Percentiles rank a stretch among this genome's conserved stretches.
These are phyloP conservation scores for Calendula officinalis DNA, from an alignment of 129 eudicot genomes.

Conservation along the genomic window DNA sequence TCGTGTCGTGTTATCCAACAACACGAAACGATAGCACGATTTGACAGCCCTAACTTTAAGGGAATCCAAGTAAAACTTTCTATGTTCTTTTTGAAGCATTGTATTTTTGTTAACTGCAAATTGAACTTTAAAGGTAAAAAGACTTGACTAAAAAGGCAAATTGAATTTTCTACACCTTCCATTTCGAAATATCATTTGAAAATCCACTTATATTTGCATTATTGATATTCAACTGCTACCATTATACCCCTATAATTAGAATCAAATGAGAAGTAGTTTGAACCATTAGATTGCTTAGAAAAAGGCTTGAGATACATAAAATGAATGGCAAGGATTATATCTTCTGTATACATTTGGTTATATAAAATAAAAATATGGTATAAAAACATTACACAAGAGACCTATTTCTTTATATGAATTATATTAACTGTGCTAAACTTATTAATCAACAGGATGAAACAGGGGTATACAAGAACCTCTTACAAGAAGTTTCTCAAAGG, in stretches of 20 bases:
- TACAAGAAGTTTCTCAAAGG: slow-evolving; percentile 48
- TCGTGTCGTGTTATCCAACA: no score
- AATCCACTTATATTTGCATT: neutral
- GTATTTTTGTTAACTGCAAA: neutral
- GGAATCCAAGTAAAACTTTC: neutral
- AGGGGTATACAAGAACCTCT: slow-evolving; percentile 46
- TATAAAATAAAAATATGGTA: neutral
- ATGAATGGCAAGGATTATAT: no score
- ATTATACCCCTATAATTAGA: no score
- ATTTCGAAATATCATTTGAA: neutral
- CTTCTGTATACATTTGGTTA: neutral
- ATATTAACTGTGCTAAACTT: slow-evolving; percentile 14
- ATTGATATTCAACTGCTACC: no score
- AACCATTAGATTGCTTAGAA: no score
- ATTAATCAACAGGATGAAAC: slow-evolving; percentile 37
- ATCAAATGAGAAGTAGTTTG: no score
- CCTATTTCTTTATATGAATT: neutral
- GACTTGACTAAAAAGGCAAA: no score
- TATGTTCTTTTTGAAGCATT: neutral
- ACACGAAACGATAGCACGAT: no score
- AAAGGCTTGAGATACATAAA: no score
- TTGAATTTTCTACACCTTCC: neutral
- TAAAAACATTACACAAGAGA: neutral
- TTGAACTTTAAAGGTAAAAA: neutral
- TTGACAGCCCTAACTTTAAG: neutral